phyloP scores from a whole-genome alignment of 148 eudicot genomes.

The Fagopyrum homotropicum region DNA sequence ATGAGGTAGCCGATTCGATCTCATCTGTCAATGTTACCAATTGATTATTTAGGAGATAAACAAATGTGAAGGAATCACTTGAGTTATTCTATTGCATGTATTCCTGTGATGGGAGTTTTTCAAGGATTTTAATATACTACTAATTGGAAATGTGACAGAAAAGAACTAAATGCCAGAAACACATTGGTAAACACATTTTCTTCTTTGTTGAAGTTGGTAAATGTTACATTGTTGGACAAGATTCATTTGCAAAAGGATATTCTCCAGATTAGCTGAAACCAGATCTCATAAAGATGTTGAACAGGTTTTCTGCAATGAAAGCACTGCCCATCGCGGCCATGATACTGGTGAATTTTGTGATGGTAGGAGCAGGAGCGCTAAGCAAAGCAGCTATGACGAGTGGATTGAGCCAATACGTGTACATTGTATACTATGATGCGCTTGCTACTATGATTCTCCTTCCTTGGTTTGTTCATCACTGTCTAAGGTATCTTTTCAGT shows the following conservation, averaged over 20 bases:
- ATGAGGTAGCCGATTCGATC: too few species aligned
- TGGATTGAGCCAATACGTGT: background rate
- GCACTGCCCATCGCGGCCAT: constrained; percentile 4
- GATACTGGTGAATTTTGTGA: background rate
- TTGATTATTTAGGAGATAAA: too few species aligned
- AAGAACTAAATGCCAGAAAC: background rate
- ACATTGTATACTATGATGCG: background rate
- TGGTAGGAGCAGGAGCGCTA: background rate
- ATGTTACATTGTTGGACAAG: too few species aligned
- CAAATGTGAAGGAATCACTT: background rate
- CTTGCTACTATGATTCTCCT: background rate
- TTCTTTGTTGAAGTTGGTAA: too few species aligned
- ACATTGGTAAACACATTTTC: too few species aligned
- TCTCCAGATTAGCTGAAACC: too few species aligned
- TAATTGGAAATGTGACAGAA: background rate
- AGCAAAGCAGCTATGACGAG: background rate
- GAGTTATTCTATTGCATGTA: background rate
- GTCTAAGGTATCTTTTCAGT: background rate
- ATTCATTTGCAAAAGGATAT: too few species aligned
- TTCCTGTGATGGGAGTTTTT: background rate
- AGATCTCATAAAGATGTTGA: too few species aligned
- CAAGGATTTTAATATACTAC: background rate
- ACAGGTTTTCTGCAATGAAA: background rate
- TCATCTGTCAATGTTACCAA: too few species aligned
- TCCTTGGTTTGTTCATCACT: background rate